Evolutionary conservation across 768 basidiomycete genomes (phyloP), one percentile per base, ranked within the genome.

Genomic region (Cystobasidium ongulense): DNA sequence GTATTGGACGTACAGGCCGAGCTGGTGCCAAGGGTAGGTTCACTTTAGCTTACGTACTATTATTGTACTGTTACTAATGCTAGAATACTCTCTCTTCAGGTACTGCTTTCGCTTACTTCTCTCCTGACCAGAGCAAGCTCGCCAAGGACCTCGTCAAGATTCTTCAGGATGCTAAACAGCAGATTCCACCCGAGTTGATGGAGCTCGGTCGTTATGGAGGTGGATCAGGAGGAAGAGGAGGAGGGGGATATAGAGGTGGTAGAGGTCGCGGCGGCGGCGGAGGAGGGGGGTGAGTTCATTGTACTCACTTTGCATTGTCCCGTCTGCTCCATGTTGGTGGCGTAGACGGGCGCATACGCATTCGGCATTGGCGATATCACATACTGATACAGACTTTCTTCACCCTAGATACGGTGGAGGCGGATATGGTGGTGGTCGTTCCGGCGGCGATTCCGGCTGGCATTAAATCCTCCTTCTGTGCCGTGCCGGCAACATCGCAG

Each of bases 121-220:
- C 73, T 71, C 31, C 59, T 52, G 74, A 74, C 21, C 31, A 75
- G 39, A 36, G 74, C 36, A 96, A 95, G 83, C 87, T 88, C 75
- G 94, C 95, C 27, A 90, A 92, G 46, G 96, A 99, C 79, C 86
- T 99, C 11, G 84, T 97, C 73, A 84, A 82, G 72, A 96, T 98
- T 76, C 83, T 98, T 75, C 84, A 86, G 70, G 93, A 96, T 81
- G 91, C 92, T 25, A 93, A 93, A 80, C 88, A 91, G 17, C 83
- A 84, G 59, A 85, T 97, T 39, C 92, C 94, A 29, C 87, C 91
- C 72, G 91, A 95, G 78, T 84, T 99, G 0, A 89, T 94, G 81
- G 90, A 77, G 66, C 71, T 80, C 29, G 46, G 73, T 13, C 10
- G 35, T 15, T 79, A 72, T 54, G 57, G 72, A 27, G 76, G 74